phyloP scores from a whole-genome alignment of 106 monocot species.

The Dendrobium huoshanense region DNA sequence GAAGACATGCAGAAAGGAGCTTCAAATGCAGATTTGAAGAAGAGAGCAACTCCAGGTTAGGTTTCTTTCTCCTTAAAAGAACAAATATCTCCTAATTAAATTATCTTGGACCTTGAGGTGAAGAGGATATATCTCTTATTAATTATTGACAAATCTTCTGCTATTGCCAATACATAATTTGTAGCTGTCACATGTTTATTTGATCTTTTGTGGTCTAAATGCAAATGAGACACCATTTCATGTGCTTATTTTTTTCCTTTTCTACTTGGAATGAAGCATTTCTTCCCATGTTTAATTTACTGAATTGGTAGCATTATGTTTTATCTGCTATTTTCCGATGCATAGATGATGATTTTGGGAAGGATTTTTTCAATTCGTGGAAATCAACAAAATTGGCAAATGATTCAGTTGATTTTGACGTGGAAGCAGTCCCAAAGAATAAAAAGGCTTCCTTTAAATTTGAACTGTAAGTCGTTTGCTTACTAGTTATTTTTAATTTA shows the following conservation, averaged over 20 bases:
- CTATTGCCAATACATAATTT: neutral
- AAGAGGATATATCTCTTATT: neutral
- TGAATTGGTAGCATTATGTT: neutral
- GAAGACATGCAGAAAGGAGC: constrained; percentile 10
- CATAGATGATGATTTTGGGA: constrained; percentile 70
- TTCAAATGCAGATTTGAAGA: constrained; percentile 2
- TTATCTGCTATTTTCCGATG: neutral
- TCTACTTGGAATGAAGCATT: neutral
- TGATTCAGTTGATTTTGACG: constrained; percentile 53
- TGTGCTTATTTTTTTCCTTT: neutral
- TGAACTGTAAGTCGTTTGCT: constrained; percentile 52
- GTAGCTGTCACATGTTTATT: neutral
- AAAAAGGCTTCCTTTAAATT: constrained; percentile 68
- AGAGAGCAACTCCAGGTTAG: constrained; percentile 5
- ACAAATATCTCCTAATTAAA: neutral
- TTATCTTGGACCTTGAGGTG: neutral
- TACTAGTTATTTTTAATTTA: neutral
- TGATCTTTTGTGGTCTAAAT: neutral
- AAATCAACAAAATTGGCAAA: constrained; percentile 35
- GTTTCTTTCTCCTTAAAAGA: neutral
- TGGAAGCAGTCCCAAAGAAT: constrained; percentile 34
- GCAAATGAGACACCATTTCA: neutral
- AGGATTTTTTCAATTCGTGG: constrained; percentile 87
- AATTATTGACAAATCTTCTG: neutral
- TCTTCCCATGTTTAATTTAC: neutral